phyloP scores from a whole-genome alignment of 2,329 filamentous ascomycete species.

The Neofusicoccum sp. region DNA sequence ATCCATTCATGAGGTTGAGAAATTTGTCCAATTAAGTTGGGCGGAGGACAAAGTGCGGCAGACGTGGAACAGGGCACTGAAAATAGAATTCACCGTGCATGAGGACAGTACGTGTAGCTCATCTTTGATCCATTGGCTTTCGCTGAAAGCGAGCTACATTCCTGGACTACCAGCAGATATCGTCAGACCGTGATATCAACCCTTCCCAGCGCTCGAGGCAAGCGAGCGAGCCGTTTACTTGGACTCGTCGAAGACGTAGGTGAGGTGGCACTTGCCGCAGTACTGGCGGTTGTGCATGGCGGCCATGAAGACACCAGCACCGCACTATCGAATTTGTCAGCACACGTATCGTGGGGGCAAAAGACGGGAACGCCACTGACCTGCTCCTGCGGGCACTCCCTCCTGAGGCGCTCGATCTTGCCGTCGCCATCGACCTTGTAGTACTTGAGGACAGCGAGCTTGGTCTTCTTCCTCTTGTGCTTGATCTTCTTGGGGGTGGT shows the following conservation, averaged over 20 bases:
- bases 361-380: conserved; percentile 66
- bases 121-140: neutral
- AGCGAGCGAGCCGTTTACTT: conserved; percentile 41
- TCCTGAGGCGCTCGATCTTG: conserved; percentile 98
- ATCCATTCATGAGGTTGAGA: neutral
- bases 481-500: conserved; percentile 99
- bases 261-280: conserved; percentile 73
- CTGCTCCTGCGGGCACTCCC: conserved; percentile 82
- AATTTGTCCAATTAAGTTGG: neutral
- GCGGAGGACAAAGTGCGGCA: neutral
- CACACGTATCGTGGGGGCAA: neutral
- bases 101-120: neutral
- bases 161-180: conserved; percentile 6
- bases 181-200: conserved; percentile 9
- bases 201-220: neutral
- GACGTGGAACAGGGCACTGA: too few relatives aligned
- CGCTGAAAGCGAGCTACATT: conserved; percentile 8
- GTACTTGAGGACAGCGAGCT: conserved; percentile 99
- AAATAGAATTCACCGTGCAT: neutral
- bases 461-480: conserved; percentile 99
- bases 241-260: conserved; percentile 69
- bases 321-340: conserved; percentile 63
- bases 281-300: conserved; percentile 99
- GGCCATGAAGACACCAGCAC: conserved; percentile 99
- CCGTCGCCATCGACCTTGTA: conserved; percentile 99